A percentile compares a stretch with the other conserved stretches of the same genome.
phyloP scores from a whole-genome alignment of 768 basidiomycete species.

The Psilocybe tampanensis region DNA sequence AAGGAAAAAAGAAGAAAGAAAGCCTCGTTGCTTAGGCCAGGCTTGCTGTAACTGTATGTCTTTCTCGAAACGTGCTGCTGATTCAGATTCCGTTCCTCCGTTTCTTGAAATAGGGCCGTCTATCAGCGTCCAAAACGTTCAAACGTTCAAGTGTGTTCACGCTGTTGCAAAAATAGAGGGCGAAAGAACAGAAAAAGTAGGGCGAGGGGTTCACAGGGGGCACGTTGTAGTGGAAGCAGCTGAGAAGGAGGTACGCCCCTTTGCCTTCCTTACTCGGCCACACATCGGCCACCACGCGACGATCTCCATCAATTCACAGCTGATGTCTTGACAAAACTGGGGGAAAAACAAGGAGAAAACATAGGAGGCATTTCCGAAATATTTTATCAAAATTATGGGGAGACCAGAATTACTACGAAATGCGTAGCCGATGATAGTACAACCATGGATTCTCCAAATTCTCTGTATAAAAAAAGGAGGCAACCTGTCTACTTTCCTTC shows the following conservation, averaged over 20 bases:
- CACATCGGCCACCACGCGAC: conserved; percentile 4
- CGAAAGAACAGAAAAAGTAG: neutral
- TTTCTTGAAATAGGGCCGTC: neutral
- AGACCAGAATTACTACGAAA: too few species aligned
- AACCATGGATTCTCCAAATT: too few species aligned
- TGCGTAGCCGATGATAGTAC: too few species aligned
- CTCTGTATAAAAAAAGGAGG: too few species aligned
- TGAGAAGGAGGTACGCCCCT: conserved; percentile 1
- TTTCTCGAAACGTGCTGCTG: neutral
- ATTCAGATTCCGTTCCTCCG: conserved; percentile 1
- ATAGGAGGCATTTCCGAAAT: neutral
- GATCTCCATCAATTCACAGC: neutral
- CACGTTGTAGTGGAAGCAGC: conserved; percentile 8
- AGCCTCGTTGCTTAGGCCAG: conserved; percentile 10
- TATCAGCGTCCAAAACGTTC: neutral
- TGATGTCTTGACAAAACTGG: neutral
- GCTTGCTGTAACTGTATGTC: neutral
- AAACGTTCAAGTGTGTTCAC: neutral
- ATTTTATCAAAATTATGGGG: neutral
- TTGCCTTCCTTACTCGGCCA: conserved; percentile 10
- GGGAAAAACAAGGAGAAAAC: neutral
- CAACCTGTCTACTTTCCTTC: too few species aligned
- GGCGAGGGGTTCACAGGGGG: neutral
- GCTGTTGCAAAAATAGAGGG: neutral
- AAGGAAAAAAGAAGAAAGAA: neutral